phyloP scores from a whole-genome alignment of 1,284 basidiomycete species.

The Hypsizygus ulmarius region DNA sequence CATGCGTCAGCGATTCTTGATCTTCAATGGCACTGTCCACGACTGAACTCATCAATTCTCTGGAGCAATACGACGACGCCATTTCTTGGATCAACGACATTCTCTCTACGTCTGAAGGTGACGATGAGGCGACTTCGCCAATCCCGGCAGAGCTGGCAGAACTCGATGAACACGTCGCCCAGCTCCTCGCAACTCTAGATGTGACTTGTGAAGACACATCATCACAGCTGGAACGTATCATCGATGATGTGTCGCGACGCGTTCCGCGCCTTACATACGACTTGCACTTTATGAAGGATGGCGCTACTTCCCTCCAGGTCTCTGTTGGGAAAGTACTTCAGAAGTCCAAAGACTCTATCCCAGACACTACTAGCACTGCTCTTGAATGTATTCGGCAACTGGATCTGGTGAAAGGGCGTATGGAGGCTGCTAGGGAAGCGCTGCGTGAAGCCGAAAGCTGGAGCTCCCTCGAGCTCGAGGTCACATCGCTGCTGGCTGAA shows the following conservation, averaged over 20 bases:
- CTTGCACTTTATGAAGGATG: conserved; percentile 92
- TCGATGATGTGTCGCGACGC: conserved; percentile 86
- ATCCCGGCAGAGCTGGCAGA: conserved; percentile 49
- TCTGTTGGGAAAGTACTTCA: conserved; percentile 58
- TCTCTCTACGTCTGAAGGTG: conserved; percentile 37
- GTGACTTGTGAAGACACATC: conserved; percentile 87
- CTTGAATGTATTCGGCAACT: conserved; percentile 76
- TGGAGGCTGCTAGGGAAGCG: conserved; percentile 85
- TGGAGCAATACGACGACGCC: conserved; percentile 50
- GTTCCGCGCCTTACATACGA: conserved; percentile 90
- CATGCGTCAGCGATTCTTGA: background rate
- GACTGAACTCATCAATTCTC: conserved; percentile 36
- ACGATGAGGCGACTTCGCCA: conserved; percentile 21
- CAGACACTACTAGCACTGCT: conserved; percentile 54
- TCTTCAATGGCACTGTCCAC: conserved; percentile 19
- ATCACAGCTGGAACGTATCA: conserved; percentile 77
- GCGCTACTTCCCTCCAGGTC: conserved; percentile 71
- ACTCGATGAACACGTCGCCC: conserved; percentile 71
- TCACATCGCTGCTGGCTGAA: conserved; percentile 77
- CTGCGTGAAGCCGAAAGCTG: conserved; percentile 90
- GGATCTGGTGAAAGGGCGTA: conserved; percentile 79
- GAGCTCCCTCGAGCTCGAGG: conserved; percentile 90
- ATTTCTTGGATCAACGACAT: conserved; percentile 66
- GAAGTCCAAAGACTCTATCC: conserved; percentile 47
- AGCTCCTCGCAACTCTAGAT: conserved; percentile 74